phyloP scores from a whole-genome alignment of 805 yeast genomes.

The Metschnikowia peoriensis region DNA sequence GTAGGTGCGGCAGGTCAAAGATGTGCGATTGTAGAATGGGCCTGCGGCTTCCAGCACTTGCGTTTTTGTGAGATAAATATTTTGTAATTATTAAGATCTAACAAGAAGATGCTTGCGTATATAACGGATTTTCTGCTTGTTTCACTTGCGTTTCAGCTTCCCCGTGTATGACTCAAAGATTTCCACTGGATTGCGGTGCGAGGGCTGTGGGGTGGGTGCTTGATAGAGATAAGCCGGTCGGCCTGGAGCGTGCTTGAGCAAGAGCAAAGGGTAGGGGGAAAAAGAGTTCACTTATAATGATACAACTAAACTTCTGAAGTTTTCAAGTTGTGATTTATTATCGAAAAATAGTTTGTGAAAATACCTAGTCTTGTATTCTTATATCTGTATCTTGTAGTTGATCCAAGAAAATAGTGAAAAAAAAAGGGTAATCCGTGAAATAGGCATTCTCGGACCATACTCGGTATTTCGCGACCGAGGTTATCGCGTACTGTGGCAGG shows the following conservation, averaged over 20 bases:
- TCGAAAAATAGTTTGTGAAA: too few species aligned
- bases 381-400: too few species aligned
- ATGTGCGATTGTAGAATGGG: background rate
- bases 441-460: background rate
- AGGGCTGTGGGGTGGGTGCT: background rate
- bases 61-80: too few species aligned
- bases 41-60: background rate
- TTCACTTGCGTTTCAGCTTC: background rate
- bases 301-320: too few species aligned
- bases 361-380: too few species aligned
- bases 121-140: background rate
- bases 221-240: background rate
- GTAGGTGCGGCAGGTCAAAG: background rate
- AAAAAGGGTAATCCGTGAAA: background rate
- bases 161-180: too few species aligned
- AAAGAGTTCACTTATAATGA: too few species aligned
- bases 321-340: too few species aligned
- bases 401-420: background rate
- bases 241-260: background rate
- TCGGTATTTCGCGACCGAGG: constrained; percentile 1
- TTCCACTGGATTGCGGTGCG: background rate
- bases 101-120: background rate
- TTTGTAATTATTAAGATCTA: too few species aligned
- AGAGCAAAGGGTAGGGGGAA: too few species aligned
- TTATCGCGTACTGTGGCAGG: background rate